These are phyloP conservation scores for Xylogone sp. DNA, from an alignment of 2,329 filamentous ascomycete species.

Conservation along the genomic window DNA sequence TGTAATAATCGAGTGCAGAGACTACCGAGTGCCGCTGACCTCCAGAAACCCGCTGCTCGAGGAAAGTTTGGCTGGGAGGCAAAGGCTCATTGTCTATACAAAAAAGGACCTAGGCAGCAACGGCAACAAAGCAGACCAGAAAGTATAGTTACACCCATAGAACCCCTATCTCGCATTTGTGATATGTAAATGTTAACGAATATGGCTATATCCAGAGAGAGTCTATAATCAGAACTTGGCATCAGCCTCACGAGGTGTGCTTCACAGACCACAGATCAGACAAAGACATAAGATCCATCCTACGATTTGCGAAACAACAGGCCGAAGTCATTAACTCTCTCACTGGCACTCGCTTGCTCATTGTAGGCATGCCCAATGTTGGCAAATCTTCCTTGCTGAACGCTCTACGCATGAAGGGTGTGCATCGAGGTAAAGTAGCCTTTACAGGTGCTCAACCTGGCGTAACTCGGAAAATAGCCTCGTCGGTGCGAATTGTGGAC, in stretches of 20 bases:
- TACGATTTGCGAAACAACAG: slow-evolving; percentile 47
- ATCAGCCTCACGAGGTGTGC: slow-evolving; percentile 45
- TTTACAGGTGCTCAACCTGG: slow-evolving; percentile 84
- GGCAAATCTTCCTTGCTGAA: slow-evolving; percentile 97
- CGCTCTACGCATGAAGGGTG: slow-evolving; percentile 67
- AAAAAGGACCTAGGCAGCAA: slow-evolving; percentile 73
- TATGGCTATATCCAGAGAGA: slow-evolving; percentile 37
- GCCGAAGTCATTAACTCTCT: slow-evolving; percentile 53
- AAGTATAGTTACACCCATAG: too few species aligned
- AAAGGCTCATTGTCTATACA: slow-evolving; percentile 84
- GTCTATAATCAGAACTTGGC: slow-evolving; percentile 48
- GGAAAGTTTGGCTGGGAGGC: slow-evolving; percentile 64
- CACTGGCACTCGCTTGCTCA: slow-evolving; percentile 78
- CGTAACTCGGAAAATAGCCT: slow-evolving; percentile 80
- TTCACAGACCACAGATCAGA: slow-evolving; percentile 48
- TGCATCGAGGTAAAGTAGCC: slow-evolving; percentile 66
- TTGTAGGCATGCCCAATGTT: slow-evolving; percentile 97
- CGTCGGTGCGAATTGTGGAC: slow-evolving; percentile 75
- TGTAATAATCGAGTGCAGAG: slow-evolving; percentile 90
- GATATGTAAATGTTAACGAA: too few species aligned
- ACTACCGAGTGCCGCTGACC: slow-evolving; percentile 85
- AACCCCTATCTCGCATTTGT: too few species aligned
- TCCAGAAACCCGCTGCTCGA: slow-evolving; percentile 91
- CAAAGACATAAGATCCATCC: slow-evolving; percentile 35
- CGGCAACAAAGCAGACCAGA: too few species aligned